Evolutionary conservation across 225 moss, liverwort and hornwort genomes (phyloP).

Genomic region (Antitrichia curtipendula): DNA sequence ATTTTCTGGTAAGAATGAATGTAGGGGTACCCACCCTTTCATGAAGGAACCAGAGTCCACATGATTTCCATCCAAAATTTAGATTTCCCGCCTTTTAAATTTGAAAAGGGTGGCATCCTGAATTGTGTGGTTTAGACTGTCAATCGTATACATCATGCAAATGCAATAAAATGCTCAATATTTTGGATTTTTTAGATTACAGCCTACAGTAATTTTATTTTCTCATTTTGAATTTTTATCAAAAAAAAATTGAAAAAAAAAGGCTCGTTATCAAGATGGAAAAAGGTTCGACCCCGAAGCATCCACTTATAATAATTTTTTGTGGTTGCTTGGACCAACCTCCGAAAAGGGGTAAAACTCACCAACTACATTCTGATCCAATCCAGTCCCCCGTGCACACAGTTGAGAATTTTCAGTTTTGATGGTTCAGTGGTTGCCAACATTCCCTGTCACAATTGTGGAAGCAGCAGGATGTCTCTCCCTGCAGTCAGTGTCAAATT

Average conservation of each 20-base stretch:
- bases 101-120: too few species aligned
- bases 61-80: background rate
- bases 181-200: background rate
- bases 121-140: too few species aligned
- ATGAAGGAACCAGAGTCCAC: too few species aligned
- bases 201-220: too few species aligned
- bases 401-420: background rate
- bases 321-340: background rate
- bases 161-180: too few species aligned
- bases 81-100: background rate
- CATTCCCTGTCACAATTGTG: slow-evolving; percentile 2
- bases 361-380: background rate
- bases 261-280: background rate
- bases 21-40: too few species aligned
- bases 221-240: too few species aligned
- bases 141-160: too few species aligned
- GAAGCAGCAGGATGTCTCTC: background rate
- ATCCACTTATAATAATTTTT: too few species aligned
- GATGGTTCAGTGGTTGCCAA: background rate
- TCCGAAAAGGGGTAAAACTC: background rate
- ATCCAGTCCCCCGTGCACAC: background rate
- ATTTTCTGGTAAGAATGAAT: too few species aligned
- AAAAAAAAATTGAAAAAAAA: too few species aligned
- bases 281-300: too few species aligned
- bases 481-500: background rate